These are phyloP conservation scores for Arthrobotrys sinensis DNA, from an alignment of 2,329 filamentous ascomycete genomes.

Conservation along the genomic window DNA sequence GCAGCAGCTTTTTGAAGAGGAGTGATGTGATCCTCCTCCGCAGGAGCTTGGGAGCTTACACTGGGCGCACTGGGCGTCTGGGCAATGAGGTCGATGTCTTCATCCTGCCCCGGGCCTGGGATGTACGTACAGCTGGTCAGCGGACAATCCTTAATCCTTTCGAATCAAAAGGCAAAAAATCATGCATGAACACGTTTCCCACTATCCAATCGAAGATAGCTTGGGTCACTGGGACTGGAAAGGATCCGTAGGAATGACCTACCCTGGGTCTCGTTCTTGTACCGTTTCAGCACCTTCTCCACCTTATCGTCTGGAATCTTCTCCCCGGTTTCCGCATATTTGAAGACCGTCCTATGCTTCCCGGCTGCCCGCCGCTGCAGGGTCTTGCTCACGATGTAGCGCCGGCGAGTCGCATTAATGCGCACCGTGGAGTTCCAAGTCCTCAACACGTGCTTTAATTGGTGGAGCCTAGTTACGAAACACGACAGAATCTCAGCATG, in stretches of 20 bases:
- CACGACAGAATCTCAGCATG: conserved; percentile 34
- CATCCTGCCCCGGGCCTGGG: conserved; percentile 13
- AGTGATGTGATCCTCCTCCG: conserved; percentile 24
- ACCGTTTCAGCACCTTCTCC: conserved; percentile 54
- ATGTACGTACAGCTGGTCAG: conserved; percentile 16
- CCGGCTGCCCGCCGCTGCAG: conserved; percentile 48
- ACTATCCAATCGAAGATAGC: conserved; percentile 2
- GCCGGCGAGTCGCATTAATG: conserved; percentile 54
- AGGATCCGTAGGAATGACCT: conserved; percentile 13
- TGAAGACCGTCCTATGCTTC: conserved; percentile 51
- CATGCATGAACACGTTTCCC: conserved; percentile 15
- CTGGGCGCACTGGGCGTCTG: conserved; percentile 52
- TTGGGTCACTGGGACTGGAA: not conserved
- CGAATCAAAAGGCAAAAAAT: not conserved
- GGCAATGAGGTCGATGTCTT: conserved; percentile 35
- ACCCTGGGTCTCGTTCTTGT: conserved; percentile 55
- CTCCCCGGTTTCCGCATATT: conserved; percentile 48
- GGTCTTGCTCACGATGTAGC: conserved; percentile 55
- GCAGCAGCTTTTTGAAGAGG: conserved; percentile 35
- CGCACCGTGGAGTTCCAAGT: conserved; percentile 57
- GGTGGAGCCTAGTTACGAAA: conserved; percentile 44
- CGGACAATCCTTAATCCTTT: not conserved
- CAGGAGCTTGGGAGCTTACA: conserved; percentile 17
- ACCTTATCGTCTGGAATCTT: conserved; percentile 56
- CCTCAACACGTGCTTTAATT: conserved; percentile 58